These are phyloP conservation scores for Xylaria telfairii DNA, from an alignment of 495 filamentous ascomycete genomes.

Conservation along the genomic window DNA sequence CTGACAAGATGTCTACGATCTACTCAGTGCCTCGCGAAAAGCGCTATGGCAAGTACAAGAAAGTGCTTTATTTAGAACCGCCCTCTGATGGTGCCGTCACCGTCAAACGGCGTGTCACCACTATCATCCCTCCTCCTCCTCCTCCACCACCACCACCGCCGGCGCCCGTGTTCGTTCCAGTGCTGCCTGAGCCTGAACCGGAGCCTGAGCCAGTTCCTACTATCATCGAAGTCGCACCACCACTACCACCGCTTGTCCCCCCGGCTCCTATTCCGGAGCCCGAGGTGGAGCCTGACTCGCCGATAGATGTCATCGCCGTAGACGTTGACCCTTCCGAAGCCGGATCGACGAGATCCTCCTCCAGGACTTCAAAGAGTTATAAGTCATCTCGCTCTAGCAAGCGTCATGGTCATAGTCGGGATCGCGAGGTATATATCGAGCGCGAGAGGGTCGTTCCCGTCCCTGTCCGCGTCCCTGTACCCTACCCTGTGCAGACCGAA, in stretches of 20 bases:
- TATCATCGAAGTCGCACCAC: slow-evolving; percentile 38
- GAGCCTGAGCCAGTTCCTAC: slow-evolving; percentile 30
- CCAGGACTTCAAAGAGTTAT: slow-evolving; percentile 36
- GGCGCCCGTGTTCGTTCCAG: slow-evolving; percentile 22
- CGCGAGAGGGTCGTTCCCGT: slow-evolving; percentile 52
- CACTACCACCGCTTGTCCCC: slow-evolving; percentile 37
- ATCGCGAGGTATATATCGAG: slow-evolving; percentile 56
- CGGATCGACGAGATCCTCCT: slow-evolving; percentile 30
- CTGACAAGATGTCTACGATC: slow-evolving; percentile 39
- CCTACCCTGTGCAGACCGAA: slow-evolving; percentile 38
- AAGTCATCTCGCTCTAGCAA: slow-evolving; percentile 36
- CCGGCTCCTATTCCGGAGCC: slow-evolving; percentile 30
- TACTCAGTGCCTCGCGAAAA: slow-evolving; percentile 38
- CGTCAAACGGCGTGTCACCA: slow-evolving; percentile 49
- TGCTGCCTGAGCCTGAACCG: slow-evolving; percentile 7
- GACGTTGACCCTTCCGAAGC: slow-evolving; percentile 51
- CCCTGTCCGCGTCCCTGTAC: slow-evolving; percentile 46
- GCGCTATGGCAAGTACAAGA: slow-evolving; percentile 47
- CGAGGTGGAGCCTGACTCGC: slow-evolving; percentile 40
- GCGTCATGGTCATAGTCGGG: slow-evolving; percentile 34
- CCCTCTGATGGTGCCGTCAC: slow-evolving; percentile 44
- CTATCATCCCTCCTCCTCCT: slow-evolving; percentile 47
- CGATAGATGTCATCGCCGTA: slow-evolving; percentile 59
- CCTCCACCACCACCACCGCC: slow-evolving; percentile 40
- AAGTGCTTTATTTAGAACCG: slow-evolving; percentile 54